Evolutionary conservation across 345 rosid species (phyloP).

Genomic region (Schrenkiella parvula): DNA sequence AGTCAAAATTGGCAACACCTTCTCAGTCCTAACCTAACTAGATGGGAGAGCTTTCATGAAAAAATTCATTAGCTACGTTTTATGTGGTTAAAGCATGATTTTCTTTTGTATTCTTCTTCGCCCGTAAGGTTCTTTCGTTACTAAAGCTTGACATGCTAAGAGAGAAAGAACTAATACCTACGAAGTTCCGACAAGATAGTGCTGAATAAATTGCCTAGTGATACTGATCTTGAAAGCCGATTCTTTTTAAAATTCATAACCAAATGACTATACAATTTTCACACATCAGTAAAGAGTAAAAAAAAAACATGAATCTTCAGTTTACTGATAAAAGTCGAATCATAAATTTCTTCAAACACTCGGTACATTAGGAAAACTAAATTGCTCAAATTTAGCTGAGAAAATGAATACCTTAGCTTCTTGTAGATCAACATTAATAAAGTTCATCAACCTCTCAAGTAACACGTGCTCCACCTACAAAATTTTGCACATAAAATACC

Average conservation of each 20-base stretch:
- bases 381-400: not conserved
- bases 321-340: not conserved
- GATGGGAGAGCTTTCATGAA: slow-evolving; percentile 1
- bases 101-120: too few species aligned
- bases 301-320: not conserved
- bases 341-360: not conserved
- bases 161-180: not conserved
- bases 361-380: not conserved
- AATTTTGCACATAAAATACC: not conserved
- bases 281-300: not conserved
- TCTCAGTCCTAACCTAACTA: not conserved
- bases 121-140: not conserved
- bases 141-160: not conserved
- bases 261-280: not conserved
- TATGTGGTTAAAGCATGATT: not conserved
- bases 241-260: not conserved
- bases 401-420: slow-evolving; percentile 60
- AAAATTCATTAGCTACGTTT: not conserved
- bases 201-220: not conserved
- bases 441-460: slow-evolving; percentile 63
- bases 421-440: slow-evolving; percentile 66
- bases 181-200: not conserved
- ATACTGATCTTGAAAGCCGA: not conserved
- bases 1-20: not conserved
- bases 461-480: slow-evolving; percentile 81